Conservation (phyloP, 139 green algal species). For the Chlorella sp. region DNA sequence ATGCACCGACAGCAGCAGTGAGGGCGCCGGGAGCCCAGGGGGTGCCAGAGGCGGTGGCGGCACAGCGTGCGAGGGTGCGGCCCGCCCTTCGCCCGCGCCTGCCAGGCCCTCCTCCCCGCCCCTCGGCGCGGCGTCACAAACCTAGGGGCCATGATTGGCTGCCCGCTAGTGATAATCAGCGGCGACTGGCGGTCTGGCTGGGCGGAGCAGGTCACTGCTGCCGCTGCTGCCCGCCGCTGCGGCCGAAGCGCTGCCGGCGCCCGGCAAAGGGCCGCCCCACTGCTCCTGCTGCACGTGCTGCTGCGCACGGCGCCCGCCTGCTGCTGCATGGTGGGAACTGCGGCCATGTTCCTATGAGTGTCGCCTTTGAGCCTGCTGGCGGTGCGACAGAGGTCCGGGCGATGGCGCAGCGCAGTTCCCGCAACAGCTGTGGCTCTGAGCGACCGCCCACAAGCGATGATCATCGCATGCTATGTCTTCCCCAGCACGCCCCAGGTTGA, state of each 20-base stretch:
- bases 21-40: background rate
- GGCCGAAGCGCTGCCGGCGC: background rate
- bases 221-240: slow-evolving; percentile 18
- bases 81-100: background rate
- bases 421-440: no score
- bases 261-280: background rate
- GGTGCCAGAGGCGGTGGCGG: background rate
- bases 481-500: no score
- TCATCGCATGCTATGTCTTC: no score
- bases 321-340: background rate
- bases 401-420: no score
- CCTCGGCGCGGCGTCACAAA: background rate
- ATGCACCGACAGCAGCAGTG: background rate
- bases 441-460: no score
- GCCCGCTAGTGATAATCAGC: slow-evolving; percentile 35
- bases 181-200: background rate
- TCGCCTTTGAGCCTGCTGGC: no score
- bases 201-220: slow-evolving; percentile 34
- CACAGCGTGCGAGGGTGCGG: background rate
- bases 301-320: background rate
- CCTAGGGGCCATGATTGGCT: slow-evolving; percentile 53
- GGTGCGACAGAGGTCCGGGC: no score
- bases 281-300: slow-evolving; percentile 12
- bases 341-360: background rate
- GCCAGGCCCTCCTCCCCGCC: background rate